Percentiles rank a stretch among this genome's conserved stretches.
phyloP scores from a whole-genome alignment of 768 basidiomycete genomes.

The Tremella mesenterica region DNA sequence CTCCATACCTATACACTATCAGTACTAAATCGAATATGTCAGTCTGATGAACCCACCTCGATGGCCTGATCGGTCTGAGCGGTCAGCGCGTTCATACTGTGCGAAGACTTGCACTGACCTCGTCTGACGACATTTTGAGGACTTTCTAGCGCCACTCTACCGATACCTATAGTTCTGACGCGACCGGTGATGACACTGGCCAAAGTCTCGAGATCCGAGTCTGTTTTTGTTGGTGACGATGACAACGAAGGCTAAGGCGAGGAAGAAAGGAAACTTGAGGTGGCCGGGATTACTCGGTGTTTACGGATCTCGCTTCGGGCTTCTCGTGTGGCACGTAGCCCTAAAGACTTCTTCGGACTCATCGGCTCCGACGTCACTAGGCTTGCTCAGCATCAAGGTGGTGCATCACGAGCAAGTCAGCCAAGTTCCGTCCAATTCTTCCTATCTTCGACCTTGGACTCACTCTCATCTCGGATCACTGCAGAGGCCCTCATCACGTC shows the following conservation, averaged over 20 bases:
- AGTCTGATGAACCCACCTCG: slow-evolving; percentile 23
- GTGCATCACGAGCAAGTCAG: neutral
- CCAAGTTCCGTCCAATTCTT: neutral
- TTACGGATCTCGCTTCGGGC: too few species aligned
- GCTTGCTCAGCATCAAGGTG: neutral
- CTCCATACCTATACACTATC: slow-evolving; percentile 62
- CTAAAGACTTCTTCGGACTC: too few species aligned
- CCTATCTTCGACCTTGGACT: neutral
- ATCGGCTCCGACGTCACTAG: too few species aligned
- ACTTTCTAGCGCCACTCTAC: too few species aligned
- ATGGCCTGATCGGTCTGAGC: slow-evolving; percentile 35
- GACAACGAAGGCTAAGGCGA: neutral
- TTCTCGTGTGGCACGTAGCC: too few species aligned
- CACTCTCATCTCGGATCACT: neutral
- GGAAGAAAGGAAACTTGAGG: neutral
- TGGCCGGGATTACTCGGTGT: neutral
- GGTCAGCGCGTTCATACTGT: slow-evolving; percentile 6
- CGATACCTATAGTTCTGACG: too few species aligned
- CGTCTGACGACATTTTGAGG: slow-evolving; percentile 15
- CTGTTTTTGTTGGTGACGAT: neutral
- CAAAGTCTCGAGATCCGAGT: too few species aligned
- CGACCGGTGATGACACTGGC: too few species aligned
- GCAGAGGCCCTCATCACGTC: slow-evolving; percentile 4
- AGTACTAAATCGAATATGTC: too few species aligned
- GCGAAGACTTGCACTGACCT: slow-evolving; percentile 1